Base-by-base conservation (phyloP, 1,284 basidiomycete genomes). In the Ustanciosporium gigantosporum region DNA sequence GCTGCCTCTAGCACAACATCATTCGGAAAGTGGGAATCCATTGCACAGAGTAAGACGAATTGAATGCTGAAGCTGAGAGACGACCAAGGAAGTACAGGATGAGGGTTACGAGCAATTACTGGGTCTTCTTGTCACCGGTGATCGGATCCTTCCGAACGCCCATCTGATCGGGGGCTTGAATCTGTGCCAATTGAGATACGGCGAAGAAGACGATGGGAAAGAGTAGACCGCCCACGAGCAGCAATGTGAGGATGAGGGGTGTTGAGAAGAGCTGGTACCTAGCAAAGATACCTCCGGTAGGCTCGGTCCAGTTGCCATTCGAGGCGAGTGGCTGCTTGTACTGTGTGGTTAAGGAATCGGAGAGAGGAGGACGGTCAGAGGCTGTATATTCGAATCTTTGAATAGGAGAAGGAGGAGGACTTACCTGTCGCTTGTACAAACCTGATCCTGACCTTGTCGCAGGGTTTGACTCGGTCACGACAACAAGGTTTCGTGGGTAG, bases 261-360 rank as follows among this genome's bases (percentile, higher is more conserved):
- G 62, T 56, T 8, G 62, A 66, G 32, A 66, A 66, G 25, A 66
- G 62, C 62, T 65, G 50, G 37, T 66, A 66, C 24, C 36, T 43
- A 22, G 51, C 52, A 49, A 66, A 66, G 39, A 66, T 23, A 19
- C 62, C 56, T 16, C 62, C 62, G 17, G 42, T 41, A 2, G 57
- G 62, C 29, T 66, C 56, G 20, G 45, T 52, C 62, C 62, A 66
- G 32, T 48, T 53, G 31, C 57, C 57, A 20, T 37, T 46, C 11
- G 46, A 46, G 2, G 43, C 20, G 2, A 35, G 43, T 20, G 51
- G 55, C 23, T 34, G 9, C 32, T 9, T 17, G 32, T 9, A 34
- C n/a, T n/a, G n/a, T n/a, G n/a, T n/a, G 27, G 9, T 9, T 29
- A 29, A n/a, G n/a, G n/a, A n/a, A n/a, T n/a, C n/a, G n/a, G n/a